Percentiles rank a stretch among this genome's conserved stretches.
These are phyloP conservation scores for Rheum nobile DNA, from an alignment of 148 eudicot genomes.

Conservation along the genomic window DNA sequence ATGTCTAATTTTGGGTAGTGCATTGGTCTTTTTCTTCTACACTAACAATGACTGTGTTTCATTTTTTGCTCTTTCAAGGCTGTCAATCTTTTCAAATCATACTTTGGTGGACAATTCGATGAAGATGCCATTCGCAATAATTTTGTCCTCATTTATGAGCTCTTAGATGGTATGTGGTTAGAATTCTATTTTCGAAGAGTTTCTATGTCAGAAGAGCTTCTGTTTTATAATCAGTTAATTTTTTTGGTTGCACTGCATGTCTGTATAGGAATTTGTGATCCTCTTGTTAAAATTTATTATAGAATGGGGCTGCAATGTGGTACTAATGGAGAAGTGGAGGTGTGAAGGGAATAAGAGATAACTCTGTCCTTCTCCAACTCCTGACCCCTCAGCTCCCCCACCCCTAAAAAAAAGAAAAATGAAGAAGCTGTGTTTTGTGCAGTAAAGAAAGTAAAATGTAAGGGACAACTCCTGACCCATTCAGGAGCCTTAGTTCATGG, in stretches of 20 bases:
- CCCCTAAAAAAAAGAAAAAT: background rate
- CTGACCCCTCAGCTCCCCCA: background rate
- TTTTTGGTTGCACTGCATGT: background rate
- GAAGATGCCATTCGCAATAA: conserved; percentile 98
- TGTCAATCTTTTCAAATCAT: conserved; percentile 85
- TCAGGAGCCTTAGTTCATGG: too few species aligned
- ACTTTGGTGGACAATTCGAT: conserved; percentile 95
- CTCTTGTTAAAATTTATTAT: background rate
- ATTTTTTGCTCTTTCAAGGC: conserved; percentile 41
- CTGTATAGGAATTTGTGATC: background rate
- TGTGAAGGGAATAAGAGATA: background rate
- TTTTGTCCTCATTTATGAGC: conserved; percentile 92
- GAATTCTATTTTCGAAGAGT: background rate
- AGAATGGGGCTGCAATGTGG: background rate
- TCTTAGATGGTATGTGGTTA: conserved; percentile 72
- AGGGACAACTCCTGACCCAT: too few species aligned
- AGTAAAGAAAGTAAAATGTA: background rate
- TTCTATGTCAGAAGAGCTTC: background rate
- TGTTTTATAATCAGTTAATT: background rate
- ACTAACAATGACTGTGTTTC: background rate
- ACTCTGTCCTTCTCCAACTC: background rate
- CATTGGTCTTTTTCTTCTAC: background rate
- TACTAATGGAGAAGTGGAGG: background rate
- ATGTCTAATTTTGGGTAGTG: background rate
- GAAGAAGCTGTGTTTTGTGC: background rate